Evolutionary conservation across 257 asterid genomes (phyloP).

Genomic region (Petunia secreta): DNA sequence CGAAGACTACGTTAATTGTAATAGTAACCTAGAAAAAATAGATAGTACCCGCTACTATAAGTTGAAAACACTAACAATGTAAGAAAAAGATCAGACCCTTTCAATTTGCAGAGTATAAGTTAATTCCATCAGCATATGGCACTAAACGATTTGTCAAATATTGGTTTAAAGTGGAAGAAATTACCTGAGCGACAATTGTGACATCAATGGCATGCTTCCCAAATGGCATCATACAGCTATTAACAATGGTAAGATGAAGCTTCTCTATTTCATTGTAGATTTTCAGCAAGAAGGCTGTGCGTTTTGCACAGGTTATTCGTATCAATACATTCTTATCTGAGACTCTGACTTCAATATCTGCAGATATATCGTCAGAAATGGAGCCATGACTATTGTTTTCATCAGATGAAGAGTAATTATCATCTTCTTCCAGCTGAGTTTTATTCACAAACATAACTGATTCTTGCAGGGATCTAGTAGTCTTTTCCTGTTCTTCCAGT

Average conservation of each 20-base stretch:
- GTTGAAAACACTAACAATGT: too few relatives aligned
- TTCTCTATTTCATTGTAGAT: conserved; percentile 32
- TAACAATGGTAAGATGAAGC: conserved; percentile 31
- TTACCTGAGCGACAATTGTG: conserved; percentile 39
- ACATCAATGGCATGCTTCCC: conserved; percentile 33
- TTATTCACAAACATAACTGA: conserved; percentile 37
- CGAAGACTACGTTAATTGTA: too few relatives aligned
- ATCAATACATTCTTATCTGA: conserved; percentile 33
- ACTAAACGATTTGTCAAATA: too few relatives aligned
- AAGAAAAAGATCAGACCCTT: too few relatives aligned
- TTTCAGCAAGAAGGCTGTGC: conserved; percentile 24
- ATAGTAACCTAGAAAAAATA: too few relatives aligned
- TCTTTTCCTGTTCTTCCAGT: conserved; percentile 39
- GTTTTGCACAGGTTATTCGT: conserved; percentile 32
- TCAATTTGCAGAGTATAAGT: too few relatives aligned
- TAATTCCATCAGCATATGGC: too few relatives aligned
- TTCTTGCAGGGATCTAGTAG: conserved; percentile 16
- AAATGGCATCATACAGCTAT: conserved; percentile 29
- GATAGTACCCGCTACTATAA: too few relatives aligned
- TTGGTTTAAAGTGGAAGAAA: too few relatives aligned
- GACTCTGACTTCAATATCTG: conserved; percentile 39
- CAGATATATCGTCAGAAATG: conserved; percentile 6
- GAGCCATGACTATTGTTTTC: conserved; percentile 26
- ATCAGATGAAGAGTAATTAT: conserved; percentile 33
- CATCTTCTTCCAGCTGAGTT: conserved; percentile 32